Conservation (phyloP, 495 filamentous ascomycete genomes). For the Ramalina intermedia region DNA sequence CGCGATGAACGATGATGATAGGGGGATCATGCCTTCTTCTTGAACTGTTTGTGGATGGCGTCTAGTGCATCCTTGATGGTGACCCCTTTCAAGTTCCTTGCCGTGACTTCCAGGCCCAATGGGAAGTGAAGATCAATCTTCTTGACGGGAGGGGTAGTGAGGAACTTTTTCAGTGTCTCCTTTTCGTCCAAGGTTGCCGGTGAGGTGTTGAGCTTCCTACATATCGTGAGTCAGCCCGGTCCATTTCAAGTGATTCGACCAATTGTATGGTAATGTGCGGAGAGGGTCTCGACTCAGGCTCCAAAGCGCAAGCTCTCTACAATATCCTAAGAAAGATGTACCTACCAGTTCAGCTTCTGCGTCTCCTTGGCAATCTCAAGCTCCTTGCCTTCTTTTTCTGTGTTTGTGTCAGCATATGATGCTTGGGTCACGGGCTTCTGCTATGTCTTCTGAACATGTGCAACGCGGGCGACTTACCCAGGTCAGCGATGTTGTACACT, state of each 20-base stretch:
- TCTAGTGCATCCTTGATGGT: slow-evolving; percentile 91
- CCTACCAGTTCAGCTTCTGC: slow-evolving; percentile 81
- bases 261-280: background rate
- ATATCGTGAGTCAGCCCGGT: background rate
- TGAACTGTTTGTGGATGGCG: slow-evolving; percentile 85
- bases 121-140: slow-evolving; percentile 87
- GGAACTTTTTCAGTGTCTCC: slow-evolving; percentile 62
- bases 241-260: background rate
- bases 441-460: background rate
- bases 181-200: slow-evolving; percentile 62
- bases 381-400: slow-evolving; percentile 62
- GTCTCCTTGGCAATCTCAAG: slow-evolving; percentile 74
- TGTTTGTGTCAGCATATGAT: slow-evolving; percentile 10
- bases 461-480: slow-evolving; percentile 42
- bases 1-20: background rate
- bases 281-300: background rate
- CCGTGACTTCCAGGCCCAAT: slow-evolving; percentile 73
- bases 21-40: slow-evolving; percentile 53
- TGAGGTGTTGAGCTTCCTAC: slow-evolving; percentile 83
- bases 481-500: slow-evolving; percentile 70
- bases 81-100: slow-evolving; percentile 79
- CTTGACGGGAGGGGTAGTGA: slow-evolving; percentile 71
- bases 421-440: background rate
- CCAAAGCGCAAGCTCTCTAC: background rate
- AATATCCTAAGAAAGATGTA: background rate